These are phyloP conservation scores for Saururus chinensis DNA, from an alignment of 164 flowering plant genomes.

Conservation along the genomic window DNA sequence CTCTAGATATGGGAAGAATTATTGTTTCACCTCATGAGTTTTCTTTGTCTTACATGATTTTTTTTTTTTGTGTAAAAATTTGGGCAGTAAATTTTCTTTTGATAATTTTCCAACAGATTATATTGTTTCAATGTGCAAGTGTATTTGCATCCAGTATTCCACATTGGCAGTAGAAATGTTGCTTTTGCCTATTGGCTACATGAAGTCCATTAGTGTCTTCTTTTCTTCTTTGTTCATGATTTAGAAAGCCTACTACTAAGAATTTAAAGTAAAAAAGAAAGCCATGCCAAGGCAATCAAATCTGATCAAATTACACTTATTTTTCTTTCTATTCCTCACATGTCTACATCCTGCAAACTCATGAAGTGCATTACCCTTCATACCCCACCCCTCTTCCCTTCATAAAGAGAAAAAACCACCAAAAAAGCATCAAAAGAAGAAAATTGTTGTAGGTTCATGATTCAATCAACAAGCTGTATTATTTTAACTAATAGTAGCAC, in stretches of 20 bases:
- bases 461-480: no score
- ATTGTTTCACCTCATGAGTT: neutral
- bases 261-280: neutral
- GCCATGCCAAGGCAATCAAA: neutral
- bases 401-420: no score
- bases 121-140: neutral
- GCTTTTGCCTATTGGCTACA: neutral
- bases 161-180: neutral
- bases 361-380: no score
- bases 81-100: neutral
- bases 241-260: neutral
- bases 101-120: conserved; percentile 1
- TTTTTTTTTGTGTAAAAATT: neutral
- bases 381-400: no score
- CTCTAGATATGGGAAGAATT: neutral
- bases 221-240: neutral
- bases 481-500: no score
- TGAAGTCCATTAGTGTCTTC: neutral
- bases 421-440: no score
- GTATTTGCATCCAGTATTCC: neutral
- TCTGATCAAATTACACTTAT: neutral
- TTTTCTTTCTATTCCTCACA: no score
- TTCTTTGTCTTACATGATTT: no score
- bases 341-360: no score
- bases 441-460: no score